Evolutionary conservation across 805 yeast species (phyloP).

Genomic region (Pichia nanzhaoensis): DNA sequence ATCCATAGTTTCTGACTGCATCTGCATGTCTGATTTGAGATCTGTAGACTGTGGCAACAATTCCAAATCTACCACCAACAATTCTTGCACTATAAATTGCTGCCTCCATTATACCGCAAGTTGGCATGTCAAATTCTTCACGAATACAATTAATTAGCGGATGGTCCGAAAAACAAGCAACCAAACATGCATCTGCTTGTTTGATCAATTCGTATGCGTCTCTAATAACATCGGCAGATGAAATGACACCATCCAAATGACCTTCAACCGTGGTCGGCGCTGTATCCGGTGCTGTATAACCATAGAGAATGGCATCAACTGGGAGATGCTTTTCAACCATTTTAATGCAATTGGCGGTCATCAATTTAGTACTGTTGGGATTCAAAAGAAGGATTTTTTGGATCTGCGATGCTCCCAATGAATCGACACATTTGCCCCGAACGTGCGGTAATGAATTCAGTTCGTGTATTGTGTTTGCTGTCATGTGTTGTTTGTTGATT

Average conservation of each 20-base stretch:
- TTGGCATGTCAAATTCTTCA: constrained; percentile 31
- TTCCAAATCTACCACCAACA: constrained; percentile 30
- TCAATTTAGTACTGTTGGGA: constrained; percentile 27
- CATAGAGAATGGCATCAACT: constrained; percentile 27
- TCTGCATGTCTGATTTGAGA: constrained; percentile 29
- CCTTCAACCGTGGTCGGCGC: constrained; percentile 30
- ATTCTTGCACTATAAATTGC: constrained; percentile 29
- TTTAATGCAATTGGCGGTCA: constrained; percentile 28
- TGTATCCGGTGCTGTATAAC: constrained; percentile 26
- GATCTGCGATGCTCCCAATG: background rate
- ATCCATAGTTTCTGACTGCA: constrained; percentile 26
- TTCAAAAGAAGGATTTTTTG: constrained; percentile 26
- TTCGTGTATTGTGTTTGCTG: background rate
- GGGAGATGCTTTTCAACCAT: constrained; percentile 27
- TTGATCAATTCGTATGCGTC: constrained; percentile 25
- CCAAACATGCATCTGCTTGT: constrained; percentile 29
- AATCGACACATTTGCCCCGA: constrained; percentile 4
- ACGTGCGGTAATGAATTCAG: constrained; percentile 1
- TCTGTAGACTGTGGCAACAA: constrained; percentile 28
- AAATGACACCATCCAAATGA: constrained; percentile 30
- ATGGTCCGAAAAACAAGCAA: constrained; percentile 33
- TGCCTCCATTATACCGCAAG: constrained; percentile 32
- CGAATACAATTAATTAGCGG: constrained; percentile 30
- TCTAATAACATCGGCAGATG: constrained; percentile 28
- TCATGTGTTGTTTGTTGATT: too few relatives aligned